phyloP scores from a whole-genome alignment of 164 flowering plant genomes.

The Protea cynaroides region DNA sequence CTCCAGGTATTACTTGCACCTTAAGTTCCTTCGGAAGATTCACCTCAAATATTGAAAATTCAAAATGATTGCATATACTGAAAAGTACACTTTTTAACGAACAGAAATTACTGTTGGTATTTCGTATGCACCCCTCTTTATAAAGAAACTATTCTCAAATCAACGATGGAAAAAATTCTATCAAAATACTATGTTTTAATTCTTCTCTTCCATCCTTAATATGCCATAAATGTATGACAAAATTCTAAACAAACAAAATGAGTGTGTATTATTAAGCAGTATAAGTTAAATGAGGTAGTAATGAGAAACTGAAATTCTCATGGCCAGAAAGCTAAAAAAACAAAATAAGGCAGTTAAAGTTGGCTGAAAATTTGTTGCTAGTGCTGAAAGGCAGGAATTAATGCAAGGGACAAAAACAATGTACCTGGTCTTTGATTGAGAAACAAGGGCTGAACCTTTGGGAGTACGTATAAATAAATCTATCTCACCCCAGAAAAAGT shows the following conservation, averaged over 20 bases:
- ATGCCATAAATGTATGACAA: slow-evolving; percentile 3
- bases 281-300: background rate
- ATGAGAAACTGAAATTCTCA: background rate
- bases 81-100: no score
- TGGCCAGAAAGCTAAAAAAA: background rate
- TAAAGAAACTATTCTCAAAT: no score
- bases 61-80: no score
- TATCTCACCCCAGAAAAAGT: slow-evolving; percentile 56
- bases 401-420: background rate
- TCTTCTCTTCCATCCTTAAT: background rate
- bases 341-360: background rate
- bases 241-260: background rate
- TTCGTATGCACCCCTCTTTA: no score
- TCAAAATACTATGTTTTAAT: no score
- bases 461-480: slow-evolving; percentile 41
- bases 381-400: background rate
- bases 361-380: background rate
- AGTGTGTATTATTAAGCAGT: background rate
- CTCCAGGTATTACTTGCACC: no score
- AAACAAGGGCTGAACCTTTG: slow-evolving; percentile 34
- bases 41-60: no score
- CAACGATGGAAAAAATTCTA: no score
- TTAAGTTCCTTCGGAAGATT: no score
- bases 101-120: no score
- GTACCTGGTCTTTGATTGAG: slow-evolving; percentile 68